Percentiles rank a stretch among this genome's conserved stretches.
Evolutionary conservation across 768 basidiomycete genomes (phyloP).

Genomic region (Phaeotremella skinneri): DNA sequence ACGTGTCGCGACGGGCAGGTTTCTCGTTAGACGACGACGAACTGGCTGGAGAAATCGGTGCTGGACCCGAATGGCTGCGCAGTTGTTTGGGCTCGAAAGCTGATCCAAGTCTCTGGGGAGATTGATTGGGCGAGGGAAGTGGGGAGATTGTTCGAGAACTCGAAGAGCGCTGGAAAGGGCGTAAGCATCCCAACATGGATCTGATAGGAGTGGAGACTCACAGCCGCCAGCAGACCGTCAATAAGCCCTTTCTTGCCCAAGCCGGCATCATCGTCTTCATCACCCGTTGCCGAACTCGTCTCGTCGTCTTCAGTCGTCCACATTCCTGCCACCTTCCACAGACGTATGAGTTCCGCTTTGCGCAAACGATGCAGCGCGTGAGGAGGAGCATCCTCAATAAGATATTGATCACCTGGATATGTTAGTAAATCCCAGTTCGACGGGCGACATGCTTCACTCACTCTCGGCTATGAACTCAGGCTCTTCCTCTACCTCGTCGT

Average conservation of each 20-base stretch:
- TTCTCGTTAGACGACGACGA: slow-evolving; percentile 17
- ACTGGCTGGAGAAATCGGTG: slow-evolving; percentile 16
- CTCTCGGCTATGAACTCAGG: slow-evolving; percentile 45
- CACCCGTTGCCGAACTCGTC: slow-evolving; percentile 21
- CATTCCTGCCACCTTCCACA: slow-evolving; percentile 51
- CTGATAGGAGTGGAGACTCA: slow-evolving; percentile 18
- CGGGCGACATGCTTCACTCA: slow-evolving; percentile 15
- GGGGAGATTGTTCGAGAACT: slow-evolving; percentile 15
- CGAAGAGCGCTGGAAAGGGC: neutral
- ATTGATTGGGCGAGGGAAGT: slow-evolving; percentile 12
- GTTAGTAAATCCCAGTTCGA: neutral
- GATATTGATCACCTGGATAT: slow-evolving; percentile 43
- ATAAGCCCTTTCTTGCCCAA: slow-evolving; percentile 48
- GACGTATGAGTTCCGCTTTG: slow-evolving; percentile 47
- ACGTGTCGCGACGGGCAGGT: slow-evolving; percentile 14
- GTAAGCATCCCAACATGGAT: neutral
- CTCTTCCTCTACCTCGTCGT: slow-evolving; percentile 27
- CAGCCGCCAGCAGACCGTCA: slow-evolving; percentile 45
- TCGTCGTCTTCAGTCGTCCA: slow-evolving; percentile 34
- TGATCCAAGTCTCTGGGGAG: slow-evolving; percentile 17
- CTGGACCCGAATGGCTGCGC: slow-evolving; percentile 8
- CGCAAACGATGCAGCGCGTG: slow-evolving; percentile 41
- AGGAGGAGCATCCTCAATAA: slow-evolving; percentile 44
- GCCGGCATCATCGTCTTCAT: slow-evolving; percentile 31
- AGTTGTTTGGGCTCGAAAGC: slow-evolving; percentile 18